Base-by-base conservation (phyloP, 768 basidiomycete species). In the Amanita phalloides region DNA sequence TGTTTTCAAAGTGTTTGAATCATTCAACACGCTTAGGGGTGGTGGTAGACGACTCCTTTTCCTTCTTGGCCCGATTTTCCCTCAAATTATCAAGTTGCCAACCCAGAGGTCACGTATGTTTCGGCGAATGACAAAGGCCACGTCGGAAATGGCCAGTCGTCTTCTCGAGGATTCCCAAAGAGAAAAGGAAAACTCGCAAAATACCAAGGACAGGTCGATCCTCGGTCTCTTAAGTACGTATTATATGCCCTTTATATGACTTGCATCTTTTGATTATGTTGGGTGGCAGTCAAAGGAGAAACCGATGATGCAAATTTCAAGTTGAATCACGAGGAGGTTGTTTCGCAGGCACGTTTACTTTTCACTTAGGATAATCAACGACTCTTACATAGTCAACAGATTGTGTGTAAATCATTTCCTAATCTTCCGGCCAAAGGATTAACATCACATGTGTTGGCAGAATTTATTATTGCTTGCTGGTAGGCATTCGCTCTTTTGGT, bases 1-100 rank as follows among this genome's bases (percentile, higher is more conserved):
- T 2, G 67, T 80, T n/a, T 63, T 68, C 2, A 64, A 71, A 4
- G 64, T 66, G 2, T 74, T 77, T 23, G 70, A 72, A n/a, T 60
- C 64, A 0, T 67, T 73, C 42, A 58, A 44, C 26, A 54, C 54
- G 13, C 59, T 67, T 6, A n/a, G 1, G 26, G 3, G 6, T n/a
- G 41, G 23, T 33, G 53, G 55, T 14, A 64, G 65, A 17, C 53
- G 57, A 10, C 49, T 66, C 6, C 51, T 70, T 3, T 61, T 70
- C 48, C 58, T 78, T 23, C 60, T 77, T 33, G 62, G 64, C 0
- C 60, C 68, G 0, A 57, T 61, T 1, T 59, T 75, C 25, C 76
- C 75, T 0, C 21, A 63, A 2, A 61, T 77, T 2, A 44, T 60
- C 1, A 54, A 58, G 1, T 26, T 75, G 0, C 75, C 75, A 0